phyloP scores from a whole-genome alignment of 148 eudicot species.

The Rhododendron griersonianum region DNA sequence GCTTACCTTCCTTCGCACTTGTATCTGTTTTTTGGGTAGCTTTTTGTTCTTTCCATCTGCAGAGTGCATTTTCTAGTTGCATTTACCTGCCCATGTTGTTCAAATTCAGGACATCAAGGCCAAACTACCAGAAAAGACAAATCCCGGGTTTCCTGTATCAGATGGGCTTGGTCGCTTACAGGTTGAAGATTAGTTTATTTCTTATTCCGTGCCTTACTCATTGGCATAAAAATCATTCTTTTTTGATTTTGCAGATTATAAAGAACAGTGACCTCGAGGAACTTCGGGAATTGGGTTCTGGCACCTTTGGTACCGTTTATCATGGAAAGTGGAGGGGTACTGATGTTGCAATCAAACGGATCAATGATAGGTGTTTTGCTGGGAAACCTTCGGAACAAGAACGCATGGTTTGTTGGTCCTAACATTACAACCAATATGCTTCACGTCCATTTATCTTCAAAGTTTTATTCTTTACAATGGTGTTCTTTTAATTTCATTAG shows the following conservation, averaged over 20 bases:
- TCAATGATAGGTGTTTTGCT: slow-evolving; percentile 84
- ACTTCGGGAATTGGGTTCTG: slow-evolving; percentile 88
- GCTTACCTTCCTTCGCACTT: not conserved
- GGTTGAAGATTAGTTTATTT: slow-evolving; percentile 36
- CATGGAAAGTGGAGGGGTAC: slow-evolving; percentile 99
- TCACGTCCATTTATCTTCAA: not conserved
- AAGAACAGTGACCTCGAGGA: slow-evolving; percentile 90
- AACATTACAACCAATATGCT: not conserved
- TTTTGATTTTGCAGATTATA: slow-evolving; percentile 49
- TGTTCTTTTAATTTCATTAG: slow-evolving; percentile 27
- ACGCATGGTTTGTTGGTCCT: slow-evolving; percentile 56
- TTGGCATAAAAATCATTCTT: slow-evolving; percentile 1
- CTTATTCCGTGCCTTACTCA: not conserved
- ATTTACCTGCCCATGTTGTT: slow-evolving; percentile 10
- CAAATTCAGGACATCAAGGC: slow-evolving; percentile 52
- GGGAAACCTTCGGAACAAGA: slow-evolving; percentile 92
- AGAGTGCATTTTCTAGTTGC: not conserved
- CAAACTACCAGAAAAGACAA: slow-evolving; percentile 57
- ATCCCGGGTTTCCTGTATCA: slow-evolving; percentile 66
- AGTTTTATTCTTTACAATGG: not conserved
- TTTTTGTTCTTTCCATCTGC: not conserved
- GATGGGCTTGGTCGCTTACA: slow-evolving; percentile 73
- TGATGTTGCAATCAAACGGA: slow-evolving; percentile 93
- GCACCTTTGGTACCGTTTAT: slow-evolving; percentile 95
- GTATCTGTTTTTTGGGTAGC: not conserved